Conservation (phyloP, 169 alveolate genomes). For the Plasmodium yoelii region DNA sequence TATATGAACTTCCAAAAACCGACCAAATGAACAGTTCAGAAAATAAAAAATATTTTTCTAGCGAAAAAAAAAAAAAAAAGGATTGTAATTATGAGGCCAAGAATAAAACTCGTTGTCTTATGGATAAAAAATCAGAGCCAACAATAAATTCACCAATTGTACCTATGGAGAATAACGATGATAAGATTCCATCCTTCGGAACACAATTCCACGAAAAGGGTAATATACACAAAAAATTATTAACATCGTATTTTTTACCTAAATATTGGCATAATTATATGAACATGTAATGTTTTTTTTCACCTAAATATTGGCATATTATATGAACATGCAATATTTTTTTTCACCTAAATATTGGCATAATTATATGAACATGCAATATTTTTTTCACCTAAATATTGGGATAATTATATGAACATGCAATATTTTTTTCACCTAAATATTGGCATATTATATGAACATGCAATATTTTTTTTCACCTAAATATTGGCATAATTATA, state of each 20-base stretch:
- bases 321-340: background rate
- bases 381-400: background rate
- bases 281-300: background rate
- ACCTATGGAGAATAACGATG: too few species aligned
- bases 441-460: background rate
- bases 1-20: constrained; percentile 8
- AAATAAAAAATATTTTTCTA: background rate
- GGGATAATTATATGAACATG: background rate
- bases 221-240: constrained; percentile 1
- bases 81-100: background rate
- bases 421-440: constrained; percentile 1
- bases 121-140: too few species aligned
- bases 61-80: background rate
- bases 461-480: background rate
- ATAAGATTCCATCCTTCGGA: constrained; percentile 21
- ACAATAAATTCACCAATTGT: too few species aligned
- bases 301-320: background rate
- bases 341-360: background rate
- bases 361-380: background rate
- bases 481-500: background rate
- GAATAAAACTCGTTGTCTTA: too few species aligned
- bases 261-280: background rate
- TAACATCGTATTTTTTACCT: background rate
- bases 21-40: background rate
- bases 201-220: constrained; percentile 55